Base-by-base conservation (phyloP, 73 alveolate genomes). In the Stentor roeselii region DNA sequence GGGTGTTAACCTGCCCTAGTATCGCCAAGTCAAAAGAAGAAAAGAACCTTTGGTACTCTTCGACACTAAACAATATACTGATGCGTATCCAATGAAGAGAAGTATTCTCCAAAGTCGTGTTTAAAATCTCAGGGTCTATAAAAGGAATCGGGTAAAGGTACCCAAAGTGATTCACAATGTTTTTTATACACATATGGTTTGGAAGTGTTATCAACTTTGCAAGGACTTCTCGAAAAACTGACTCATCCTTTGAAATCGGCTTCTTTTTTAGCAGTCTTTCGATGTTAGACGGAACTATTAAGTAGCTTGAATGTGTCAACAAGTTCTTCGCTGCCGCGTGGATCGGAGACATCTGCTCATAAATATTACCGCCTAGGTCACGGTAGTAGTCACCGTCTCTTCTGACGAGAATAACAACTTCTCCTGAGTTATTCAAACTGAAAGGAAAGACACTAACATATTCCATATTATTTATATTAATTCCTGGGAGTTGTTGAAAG, bases 401-500 rank as follows among this genome's bases (percentile, higher is more conserved):
- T 1, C 80, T n/a, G 80, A 67, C 80, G 2, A 67, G 41, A 32
- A 67, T 32, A 14, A 67, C 80, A 34, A 67, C 34, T 67, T 67
- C 80, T 11, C 41, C 80, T 67, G 80, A 67, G 37, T 67, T 67
- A 40, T 67, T 67, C 42, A 67, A 40, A 34, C 80, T 67, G 80
- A 67, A 67, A n/a, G 80, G 80, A 40, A 67, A 67, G 34, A 67
- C 80, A 40, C 80, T 67, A 15, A 67, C 80, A 2, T 67, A 32
- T 2, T 67, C 80, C 80, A 67, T 67, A 21, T n/a, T 30, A 30
- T 67, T 11, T 50, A 50, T 50, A 50, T 50, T 50, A 50, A n/a
- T n/a, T n/a, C n/a, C n/a, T n/a, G n/a, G n/a, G n/a, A n/a, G n/a
- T n/a, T n/a, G n/a, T n/a, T n/a, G n/a, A n/a, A n/a, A n/a, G n/a